Percentiles rank a stretch among this genome's conserved stretches.
phyloP scores from a whole-genome alignment of 768 basidiomycete genomes.

The Pleurotus giganteus region DNA sequence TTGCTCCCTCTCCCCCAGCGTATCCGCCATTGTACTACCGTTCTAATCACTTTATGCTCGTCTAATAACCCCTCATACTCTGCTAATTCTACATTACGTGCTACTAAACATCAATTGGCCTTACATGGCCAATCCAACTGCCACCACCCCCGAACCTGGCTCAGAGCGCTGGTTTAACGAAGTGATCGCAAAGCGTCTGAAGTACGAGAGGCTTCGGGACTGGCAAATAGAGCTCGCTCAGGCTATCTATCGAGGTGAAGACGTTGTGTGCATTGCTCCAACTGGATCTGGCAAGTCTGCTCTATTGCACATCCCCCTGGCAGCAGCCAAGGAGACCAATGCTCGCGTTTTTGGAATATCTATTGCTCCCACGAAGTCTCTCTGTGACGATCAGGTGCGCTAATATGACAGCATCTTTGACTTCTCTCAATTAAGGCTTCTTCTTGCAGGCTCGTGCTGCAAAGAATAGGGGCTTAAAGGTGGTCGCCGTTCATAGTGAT shows the following conservation, averaged over 20 bases:
- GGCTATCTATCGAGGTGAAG: neutral
- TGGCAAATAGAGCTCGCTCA: neutral
- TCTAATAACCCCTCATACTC: too few relatives aligned
- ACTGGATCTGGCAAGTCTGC: neutral
- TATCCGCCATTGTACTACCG: too few relatives aligned
- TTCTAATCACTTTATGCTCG: too few relatives aligned
- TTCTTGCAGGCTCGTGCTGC: neutral
- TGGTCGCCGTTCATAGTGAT: neutral
- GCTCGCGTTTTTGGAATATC: neutral
- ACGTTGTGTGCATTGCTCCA: neutral
- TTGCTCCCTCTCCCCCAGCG: too few relatives aligned
- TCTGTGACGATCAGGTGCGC: neutral
- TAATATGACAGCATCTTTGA: too few relatives aligned
- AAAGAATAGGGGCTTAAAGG: neutral
- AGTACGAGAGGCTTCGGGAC: too few relatives aligned
- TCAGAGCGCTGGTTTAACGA: too few relatives aligned
- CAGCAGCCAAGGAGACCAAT: neutral
- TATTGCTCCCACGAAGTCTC: neutral
- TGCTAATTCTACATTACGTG: too few relatives aligned
- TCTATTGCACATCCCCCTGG: neutral
- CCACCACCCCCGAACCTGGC: too few relatives aligned
- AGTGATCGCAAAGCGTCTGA: too few relatives aligned
- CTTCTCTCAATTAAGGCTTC: neutral
- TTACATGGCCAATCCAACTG: too few relatives aligned
- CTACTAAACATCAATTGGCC: too few relatives aligned